Evolutionary conservation across 805 yeast species (phyloP).

Genomic region (Candida sakaeoensis): DNA sequence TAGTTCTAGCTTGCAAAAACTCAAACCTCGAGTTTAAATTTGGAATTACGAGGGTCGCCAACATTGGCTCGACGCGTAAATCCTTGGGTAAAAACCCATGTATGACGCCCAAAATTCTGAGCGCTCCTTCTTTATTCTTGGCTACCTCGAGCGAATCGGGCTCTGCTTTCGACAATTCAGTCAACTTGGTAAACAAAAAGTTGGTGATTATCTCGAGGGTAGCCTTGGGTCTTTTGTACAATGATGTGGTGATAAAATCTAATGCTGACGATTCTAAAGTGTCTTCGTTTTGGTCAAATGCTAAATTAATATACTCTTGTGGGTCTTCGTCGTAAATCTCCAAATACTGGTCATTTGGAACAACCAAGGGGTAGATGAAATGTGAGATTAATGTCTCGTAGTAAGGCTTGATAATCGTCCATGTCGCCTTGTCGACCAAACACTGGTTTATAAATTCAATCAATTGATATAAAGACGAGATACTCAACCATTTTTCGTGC

Average conservation of each 20-base stretch:
- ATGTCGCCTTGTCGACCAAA: constrained; percentile 50
- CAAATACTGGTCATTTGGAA: constrained; percentile 63
- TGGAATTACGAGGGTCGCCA: constrained; percentile 65
- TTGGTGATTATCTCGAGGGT: constrained; percentile 59
- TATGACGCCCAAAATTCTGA: constrained; percentile 75
- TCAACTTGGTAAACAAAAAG: constrained; percentile 47
- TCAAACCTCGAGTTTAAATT: constrained; percentile 57
- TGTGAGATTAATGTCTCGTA: constrained; percentile 62
- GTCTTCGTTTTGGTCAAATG: constrained; percentile 55
- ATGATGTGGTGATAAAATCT: constrained; percentile 66
- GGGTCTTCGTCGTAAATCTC: constrained; percentile 85
- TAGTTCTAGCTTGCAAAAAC: constrained; percentile 73
- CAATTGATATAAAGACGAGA: constrained; percentile 60
- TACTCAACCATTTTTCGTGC: constrained; percentile 64
- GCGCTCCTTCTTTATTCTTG: constrained; percentile 70
- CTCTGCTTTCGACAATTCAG: constrained; percentile 22
- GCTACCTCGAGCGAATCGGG: constrained; percentile 45
- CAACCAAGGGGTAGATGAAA: constrained; percentile 70
- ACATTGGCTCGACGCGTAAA: constrained; percentile 73
- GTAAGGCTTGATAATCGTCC: constrained; percentile 66
- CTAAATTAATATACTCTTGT: constrained; percentile 75
- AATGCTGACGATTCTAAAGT: constrained; percentile 81
- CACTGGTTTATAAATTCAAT: constrained; percentile 53
- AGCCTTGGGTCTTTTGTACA: constrained; percentile 58
- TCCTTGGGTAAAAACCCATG: constrained; percentile 53